Evolutionary conservation across 2,329 filamentous ascomycete species (phyloP).

Genomic region (Cercospora brassicicola): DNA sequence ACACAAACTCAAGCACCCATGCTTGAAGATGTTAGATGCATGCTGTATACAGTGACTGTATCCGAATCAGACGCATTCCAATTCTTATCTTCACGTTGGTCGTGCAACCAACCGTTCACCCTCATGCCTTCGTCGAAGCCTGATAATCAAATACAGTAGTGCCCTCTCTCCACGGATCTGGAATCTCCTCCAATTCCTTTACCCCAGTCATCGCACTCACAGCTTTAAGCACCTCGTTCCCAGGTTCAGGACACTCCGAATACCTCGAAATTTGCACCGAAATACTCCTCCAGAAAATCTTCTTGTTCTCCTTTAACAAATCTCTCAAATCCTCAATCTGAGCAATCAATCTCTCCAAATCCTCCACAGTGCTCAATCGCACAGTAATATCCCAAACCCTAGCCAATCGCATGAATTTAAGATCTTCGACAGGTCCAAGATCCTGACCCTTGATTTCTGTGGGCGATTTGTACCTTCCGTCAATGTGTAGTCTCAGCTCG

Average conservation of each 20-base stretch:
- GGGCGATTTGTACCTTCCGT: constrained; percentile 20
- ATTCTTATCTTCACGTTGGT: background rate
- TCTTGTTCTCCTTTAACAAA: constrained; percentile 3
- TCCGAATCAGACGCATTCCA: background rate
- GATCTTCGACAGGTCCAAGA: constrained; percentile 17
- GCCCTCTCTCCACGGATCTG: constrained; percentile 17
- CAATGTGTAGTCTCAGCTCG: constrained; percentile 18
- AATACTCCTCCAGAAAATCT: constrained; percentile 17
- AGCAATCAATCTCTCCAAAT: constrained; percentile 16
- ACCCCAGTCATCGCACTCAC: constrained; percentile 17
- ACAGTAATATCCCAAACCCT: constrained; percentile 21
- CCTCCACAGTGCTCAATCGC: constrained; percentile 19
- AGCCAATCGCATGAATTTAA: constrained; percentile 12
- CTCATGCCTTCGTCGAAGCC: background rate
- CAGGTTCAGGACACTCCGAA: constrained; percentile 16
- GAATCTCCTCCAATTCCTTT: constrained; percentile 15
- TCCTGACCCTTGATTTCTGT: constrained; percentile 21
- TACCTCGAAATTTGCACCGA: constrained; percentile 22
- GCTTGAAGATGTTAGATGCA: background rate
- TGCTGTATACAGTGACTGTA: background rate
- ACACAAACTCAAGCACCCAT: background rate
- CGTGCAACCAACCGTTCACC: background rate
- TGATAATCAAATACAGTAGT: constrained; percentile 22
- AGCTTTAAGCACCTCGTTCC: constrained; percentile 13
- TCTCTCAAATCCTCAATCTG: constrained; percentile 17